phyloP scores from a whole-genome alignment of 495 filamentous ascomycete species.

The Penicillium fimorum region DNA sequence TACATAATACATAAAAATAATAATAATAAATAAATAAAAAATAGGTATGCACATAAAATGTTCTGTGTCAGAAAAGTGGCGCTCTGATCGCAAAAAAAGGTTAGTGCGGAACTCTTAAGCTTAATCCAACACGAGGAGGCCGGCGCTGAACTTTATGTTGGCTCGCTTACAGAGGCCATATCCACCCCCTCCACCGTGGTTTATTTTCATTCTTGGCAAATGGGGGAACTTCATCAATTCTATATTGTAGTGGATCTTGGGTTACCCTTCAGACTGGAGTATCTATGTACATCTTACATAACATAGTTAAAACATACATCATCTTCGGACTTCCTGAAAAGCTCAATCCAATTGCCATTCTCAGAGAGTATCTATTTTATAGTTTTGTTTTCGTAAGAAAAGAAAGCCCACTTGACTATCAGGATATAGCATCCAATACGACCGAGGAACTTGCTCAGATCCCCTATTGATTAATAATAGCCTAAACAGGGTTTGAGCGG shows the following conservation, averaged over 20 bases:
- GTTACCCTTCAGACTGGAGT: conserved; percentile 12
- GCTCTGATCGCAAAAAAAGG: conserved; percentile 41
- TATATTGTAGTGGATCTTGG: conserved; percentile 10
- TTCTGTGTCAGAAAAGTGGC: conserved; percentile 38
- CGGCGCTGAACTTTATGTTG: conserved; percentile 38
- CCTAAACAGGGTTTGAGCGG: conserved; percentile 6
- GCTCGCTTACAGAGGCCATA: conserved; percentile 39
- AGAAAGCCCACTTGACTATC: conserved; percentile 16
- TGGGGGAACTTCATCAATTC: conserved; percentile 11
- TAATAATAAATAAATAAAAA: not conserved
- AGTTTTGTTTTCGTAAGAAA: not conserved
- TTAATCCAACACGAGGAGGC: conserved; percentile 53
- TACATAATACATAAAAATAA: not conserved
- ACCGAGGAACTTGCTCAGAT: conserved; percentile 9
- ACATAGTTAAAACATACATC: not conserved
- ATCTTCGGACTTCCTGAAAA: not conserved
- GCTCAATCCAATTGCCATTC: not conserved
- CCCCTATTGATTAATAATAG: conserved; percentile 14
- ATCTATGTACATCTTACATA: not conserved
- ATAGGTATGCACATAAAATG: conserved; percentile 7
- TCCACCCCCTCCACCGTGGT: conserved; percentile 14
- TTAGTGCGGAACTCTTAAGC: conserved; percentile 52
- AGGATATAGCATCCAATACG: conserved; percentile 14
- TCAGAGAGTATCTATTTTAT: not conserved
- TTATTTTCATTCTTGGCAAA: conserved; percentile 25